Base-by-base conservation (phyloP, 768 basidiomycete species). In the Gautieria morchelliformis region DNA sequence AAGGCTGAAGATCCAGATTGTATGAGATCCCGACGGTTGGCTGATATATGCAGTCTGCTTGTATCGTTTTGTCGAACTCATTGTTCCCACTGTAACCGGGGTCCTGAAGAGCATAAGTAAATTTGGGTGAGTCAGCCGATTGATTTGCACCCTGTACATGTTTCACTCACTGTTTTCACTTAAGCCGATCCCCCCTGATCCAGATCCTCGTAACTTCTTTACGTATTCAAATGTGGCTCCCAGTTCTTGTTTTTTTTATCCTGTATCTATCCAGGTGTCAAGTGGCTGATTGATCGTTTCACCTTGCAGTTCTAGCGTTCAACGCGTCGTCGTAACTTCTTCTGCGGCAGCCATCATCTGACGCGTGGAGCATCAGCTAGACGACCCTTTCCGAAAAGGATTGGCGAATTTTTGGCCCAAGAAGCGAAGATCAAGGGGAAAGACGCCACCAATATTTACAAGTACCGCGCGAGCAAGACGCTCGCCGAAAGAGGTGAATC, bases 41-140 rank as follows among this genome's bases (percentile, higher is more conserved):
- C 46, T 27, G 51, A 14, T 52, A 19, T 35, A 20, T 33, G 15
- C 32, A 37, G 5, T 7, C 40, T 39, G 22, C 1, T 22, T 39
- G 35, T 9, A 17, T 30, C 39, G 4, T 2, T 55, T 27, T 17
- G 27, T 22, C 63, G 66, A 75, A 58, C 60, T 75, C 24, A 70
- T 76, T 61, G 60, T 59, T 12, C 78, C 78, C 4, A 75, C 76
- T 8, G 68, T 76, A 11, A 63, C 69, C 3, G 70, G 72, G 5
- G 66, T 77, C n/a, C 64, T 77, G 6, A 58, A 71, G 46, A 70
- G 68, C 53, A 64, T 69, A 20, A 58, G 66, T 65, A 60, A 67
- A 61, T 30, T 70, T 46, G 56, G 61, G 61, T 62, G 40, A 22
- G 61, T 61, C n/a, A n/a, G n/a, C n/a, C n/a, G n/a, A n/a, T 27